phyloP scores from a whole-genome alignment of 495 filamentous ascomycete species.

The Penicillium parvum region DNA sequence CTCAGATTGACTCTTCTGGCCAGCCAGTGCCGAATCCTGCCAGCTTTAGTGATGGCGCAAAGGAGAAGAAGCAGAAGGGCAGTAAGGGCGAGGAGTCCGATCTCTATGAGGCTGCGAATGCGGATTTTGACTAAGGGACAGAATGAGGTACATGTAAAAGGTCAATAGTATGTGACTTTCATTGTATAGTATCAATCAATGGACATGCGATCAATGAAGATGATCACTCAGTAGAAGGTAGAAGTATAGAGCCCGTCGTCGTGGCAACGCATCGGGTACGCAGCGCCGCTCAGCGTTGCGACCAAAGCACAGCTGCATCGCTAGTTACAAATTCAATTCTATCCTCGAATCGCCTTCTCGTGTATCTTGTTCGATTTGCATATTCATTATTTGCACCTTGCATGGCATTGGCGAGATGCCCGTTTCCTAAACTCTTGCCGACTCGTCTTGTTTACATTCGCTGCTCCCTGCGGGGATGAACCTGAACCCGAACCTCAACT shows the following conservation, averaged over 20 bases:
- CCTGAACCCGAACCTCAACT: constrained; percentile 1
- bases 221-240: no score
- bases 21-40: constrained; percentile 33
- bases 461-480: constrained; percentile 14
- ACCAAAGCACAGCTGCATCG: constrained; percentile 3
- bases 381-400: constrained; percentile 1
- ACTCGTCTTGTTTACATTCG: constrained; percentile 16
- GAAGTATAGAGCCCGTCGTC: constrained; percentile 2
- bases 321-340: background rate
- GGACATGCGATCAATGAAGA: no score
- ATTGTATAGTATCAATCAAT: no score
- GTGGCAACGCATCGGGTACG: constrained; percentile 7
- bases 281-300: background rate
- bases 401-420: constrained; percentile 9
- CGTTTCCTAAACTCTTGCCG: background rate
- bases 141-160: no score
- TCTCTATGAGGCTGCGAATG: constrained; percentile 25
- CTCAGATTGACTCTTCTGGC: constrained; percentile 31
- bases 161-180: no score
- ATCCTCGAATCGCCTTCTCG: background rate
- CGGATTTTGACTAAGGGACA: constrained; percentile 37
- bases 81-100: constrained; percentile 23
- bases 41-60: constrained; percentile 15
- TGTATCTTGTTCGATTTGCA: background rate
- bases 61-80: constrained; percentile 13